Base-by-base conservation (phyloP, 768 basidiomycete species). In the Pleurotus salmoneostramineus region DNA sequence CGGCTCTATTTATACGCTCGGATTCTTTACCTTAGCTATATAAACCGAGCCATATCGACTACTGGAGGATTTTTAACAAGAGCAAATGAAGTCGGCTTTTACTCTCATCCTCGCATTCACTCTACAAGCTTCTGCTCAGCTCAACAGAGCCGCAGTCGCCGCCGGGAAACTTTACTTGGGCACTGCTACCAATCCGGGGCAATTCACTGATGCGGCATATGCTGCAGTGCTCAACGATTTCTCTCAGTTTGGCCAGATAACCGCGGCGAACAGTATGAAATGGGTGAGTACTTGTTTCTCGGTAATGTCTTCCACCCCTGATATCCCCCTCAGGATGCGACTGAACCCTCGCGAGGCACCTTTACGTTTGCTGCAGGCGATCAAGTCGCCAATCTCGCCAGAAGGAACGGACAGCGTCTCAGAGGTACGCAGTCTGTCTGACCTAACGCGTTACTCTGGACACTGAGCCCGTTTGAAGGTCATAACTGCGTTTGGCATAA, bases 241-340 rank as follows among this genome's bases (percentile, higher is more conserved):
- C 37, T 65, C 56, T 12, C 68, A 75, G 58, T 82, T 81, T 61
- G 70, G 70, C 11, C 78, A 79, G 62, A 68, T 83, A 58, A 82
- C 81, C 0, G 72, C 81, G 32, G 80, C 70, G 17, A 82, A 82
- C 62, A 76, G 73, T 59, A 81, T 82, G 81, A 83, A 83, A 77
- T 83, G 81, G 81, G 81, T 78, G 58, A 40, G 69, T n/a, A 40
- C 37, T 40, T 40, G 37, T 40, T n/a, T 10, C 37, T 27, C 21
- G 21, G 21, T 27, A 27, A 40, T 40, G 3, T 8, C 35, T 6
- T n/a, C 4, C 34, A 44, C 33, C 47, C 57, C 3, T 49, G 42
- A 14, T 6, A 40, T 10, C 10, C 37, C n/a, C 37, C 10, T 3
- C 56, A 83, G 82, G 79, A 81, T 61, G 77, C 80, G 2, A 83